Base-by-base conservation (phyloP, 2,329 filamentous ascomycete genomes). In the Beauveria caledonica region DNA sequence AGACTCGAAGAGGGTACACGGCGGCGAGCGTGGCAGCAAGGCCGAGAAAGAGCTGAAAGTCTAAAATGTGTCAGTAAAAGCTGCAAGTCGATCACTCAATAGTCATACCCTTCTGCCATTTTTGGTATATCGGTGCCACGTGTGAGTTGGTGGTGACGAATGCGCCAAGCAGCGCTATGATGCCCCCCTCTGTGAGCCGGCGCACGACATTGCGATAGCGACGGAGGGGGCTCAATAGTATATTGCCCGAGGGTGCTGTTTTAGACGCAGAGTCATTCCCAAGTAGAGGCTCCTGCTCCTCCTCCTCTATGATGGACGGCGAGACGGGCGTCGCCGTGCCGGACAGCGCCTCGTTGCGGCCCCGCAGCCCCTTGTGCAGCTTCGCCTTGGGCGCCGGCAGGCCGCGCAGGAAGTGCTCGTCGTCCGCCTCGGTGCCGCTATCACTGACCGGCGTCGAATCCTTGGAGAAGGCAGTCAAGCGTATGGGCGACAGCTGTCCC, bases 391-490 rank as follows among this genome's bases (percentile, higher is more conserved):
- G 89, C 3, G 92, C 90, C 1, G 93, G 92, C 23, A 97, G 76
- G 0, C 92, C 89, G 71, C 88, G 94, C 60, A 96, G 78, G 66
- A 93, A 87, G 64, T 92, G 89, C 72, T 97, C 93, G 75, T 97
- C 93, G 68, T 97, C 93, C 44, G 93, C 93, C 71, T 97, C 93
- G 19, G 92, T 96, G 25, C 93, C 93, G 71, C 92, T 96, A 66
- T 96, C 92, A 72, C 90, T 96, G 11, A 83, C 84, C 2, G 85
- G 81, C 1, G 81, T 79, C 5, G 83, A 84, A 56, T 83, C 80
- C 64, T 78, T 80, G 61, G 76, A 72, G 63, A 77, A 73, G 49
- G 68, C 65, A n/a, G 67, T 63, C 53, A 62, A 67, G n/a, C 60
- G 58, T 25, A 67, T 66, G 8, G 66, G 66, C 33, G 70, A 69